Base-by-base conservation (phyloP, 305 asterid species). In the Striga hermonthica region DNA sequence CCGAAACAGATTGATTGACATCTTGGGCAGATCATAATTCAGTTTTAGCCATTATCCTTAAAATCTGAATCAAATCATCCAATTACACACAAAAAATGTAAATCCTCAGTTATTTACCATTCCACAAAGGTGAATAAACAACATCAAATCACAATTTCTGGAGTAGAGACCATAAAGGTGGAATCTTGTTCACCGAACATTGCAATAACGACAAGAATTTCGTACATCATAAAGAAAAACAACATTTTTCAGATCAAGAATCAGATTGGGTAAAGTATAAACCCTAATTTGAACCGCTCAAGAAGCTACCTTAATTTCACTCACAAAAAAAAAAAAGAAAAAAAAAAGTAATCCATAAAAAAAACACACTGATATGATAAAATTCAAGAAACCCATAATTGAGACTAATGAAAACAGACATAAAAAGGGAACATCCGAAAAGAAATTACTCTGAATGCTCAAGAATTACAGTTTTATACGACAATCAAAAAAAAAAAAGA, bases 161-260 rank as follows among this genome's bases (percentile, higher is more conserved):
- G 57, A 57, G 47, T 13, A 63, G 63, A 57, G 65, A 67, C 64
- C 65, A 56, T 48, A 59, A 53, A 36, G 44, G 31, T 9, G 44
- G 14, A 67, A 60, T 43, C 2, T 57, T 61, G 55, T 8, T 44
- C 67, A 57, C 62, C 7, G 43, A 65, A 62, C 69, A 71, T 68
- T 64, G 43, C 70, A 56, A 40, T 22, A 22, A 22, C 31, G 57
- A 62, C 57, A 49, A 60, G 72, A 28, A 60, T 28, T 34, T 8
- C 6, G 6, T 41, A 41, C 48, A 56, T 22, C 31, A 22, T 22
- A 22, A 22, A 2, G 31, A 22, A 72, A 67, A 62, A 55, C 61
- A 28, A 63, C 58, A 55, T 48, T 64, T 64, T 73, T 7, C 14
- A 76, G 73, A 77, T 79, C 82, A 63, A 22, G 76, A 79, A 68